Evolutionary conservation across 2,329 filamentous ascomycete genomes (phyloP), one percentile per base, ranked within the genome.

Genomic region (Beauveria sp.): DNA sequence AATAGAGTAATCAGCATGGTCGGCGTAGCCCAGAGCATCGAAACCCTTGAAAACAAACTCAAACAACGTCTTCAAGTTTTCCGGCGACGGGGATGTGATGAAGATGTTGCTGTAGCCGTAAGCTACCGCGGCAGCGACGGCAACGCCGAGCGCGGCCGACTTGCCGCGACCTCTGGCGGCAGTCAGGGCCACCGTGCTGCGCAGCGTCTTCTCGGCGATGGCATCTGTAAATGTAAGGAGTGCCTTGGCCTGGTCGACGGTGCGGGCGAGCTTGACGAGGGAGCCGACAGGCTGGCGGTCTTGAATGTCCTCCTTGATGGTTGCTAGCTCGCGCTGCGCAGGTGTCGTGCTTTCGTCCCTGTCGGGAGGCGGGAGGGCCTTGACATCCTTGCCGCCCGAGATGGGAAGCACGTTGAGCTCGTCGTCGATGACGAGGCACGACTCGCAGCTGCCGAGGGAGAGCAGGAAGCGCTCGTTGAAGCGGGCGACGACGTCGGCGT

Each of bases 51-150:
- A 97, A 20, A 99, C 85, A 70, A 99, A 99, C 70, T 99, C 93
- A 72, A 99, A 99, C 8, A 99, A 81, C 0, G 95, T 99, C 78
- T 98, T 99, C 81, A 99, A 81, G 76, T 99, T 99, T 77, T 99
- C 96, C 0, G 95, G 95, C 64, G 91, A 97, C 0, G 93, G 93
- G 1, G 93, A 98, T 1, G 95, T 99, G 72, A 99, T 96, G 77
- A 99, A 99, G 69, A 99, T 96, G 74, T 99, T 99, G 79, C 92
- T 96, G 76, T 99, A 99, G 28, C 95, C 95, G 71, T 98, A 90
- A 1, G 95, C 93, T 50, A 99, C 85, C 1, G 96, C 96, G 3
- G 95, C 92, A 3, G 95, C 95, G 49, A 99, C 89, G 3, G 95
- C 92, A 57, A 99, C 88, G 76, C 95, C 95, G 69, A 99, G 83